These are phyloP conservation scores for Hymenoscyphus albidus DNA, from an alignment of 2,329 filamentous ascomycete species.

Conservation along the genomic window DNA sequence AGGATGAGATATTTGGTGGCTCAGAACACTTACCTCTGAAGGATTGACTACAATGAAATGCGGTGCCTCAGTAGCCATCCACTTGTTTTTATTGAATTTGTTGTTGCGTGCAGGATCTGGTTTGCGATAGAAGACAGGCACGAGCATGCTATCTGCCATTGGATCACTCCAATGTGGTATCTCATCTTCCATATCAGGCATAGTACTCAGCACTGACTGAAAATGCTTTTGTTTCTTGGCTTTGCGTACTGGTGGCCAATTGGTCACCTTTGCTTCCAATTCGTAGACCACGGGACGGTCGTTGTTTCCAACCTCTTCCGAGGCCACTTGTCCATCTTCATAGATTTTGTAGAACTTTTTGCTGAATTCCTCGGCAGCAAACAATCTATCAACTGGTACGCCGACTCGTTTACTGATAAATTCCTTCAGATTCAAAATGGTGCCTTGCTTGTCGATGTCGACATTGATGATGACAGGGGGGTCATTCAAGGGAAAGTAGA, in stretches of 20 bases:
- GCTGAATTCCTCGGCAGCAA: slow-evolving; percentile 79
- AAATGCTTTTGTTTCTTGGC: slow-evolving; percentile 27
- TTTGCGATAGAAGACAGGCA: slow-evolving; percentile 65
- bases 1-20: slow-evolving; percentile 25
- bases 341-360: slow-evolving; percentile 85
- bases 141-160: slow-evolving; percentile 61
- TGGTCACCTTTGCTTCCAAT: slow-evolving; percentile 73
- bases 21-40: slow-evolving; percentile 56
- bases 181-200: slow-evolving; percentile 44
- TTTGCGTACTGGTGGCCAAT: slow-evolving; percentile 58
- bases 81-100: slow-evolving; percentile 32
- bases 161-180: slow-evolving; percentile 54
- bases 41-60: slow-evolving; percentile 73
- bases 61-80: slow-evolving; percentile 38
- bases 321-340: slow-evolving; percentile 63
- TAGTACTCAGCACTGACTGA: slow-evolving; percentile 42
- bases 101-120: slow-evolving; percentile 34
- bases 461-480: slow-evolving; percentile 68
- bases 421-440: slow-evolving; percentile 64
- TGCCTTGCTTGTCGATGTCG: slow-evolving; percentile 74
- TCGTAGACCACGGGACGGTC: slow-evolving; percentile 73
- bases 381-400: slow-evolving; percentile 61
- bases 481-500: slow-evolving; percentile 73
- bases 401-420: slow-evolving; percentile 65
- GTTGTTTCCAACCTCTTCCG: slow-evolving; percentile 62